Base-by-base conservation (phyloP, 2,329 filamentous ascomycete genomes). In the Oidium heveae region DNA sequence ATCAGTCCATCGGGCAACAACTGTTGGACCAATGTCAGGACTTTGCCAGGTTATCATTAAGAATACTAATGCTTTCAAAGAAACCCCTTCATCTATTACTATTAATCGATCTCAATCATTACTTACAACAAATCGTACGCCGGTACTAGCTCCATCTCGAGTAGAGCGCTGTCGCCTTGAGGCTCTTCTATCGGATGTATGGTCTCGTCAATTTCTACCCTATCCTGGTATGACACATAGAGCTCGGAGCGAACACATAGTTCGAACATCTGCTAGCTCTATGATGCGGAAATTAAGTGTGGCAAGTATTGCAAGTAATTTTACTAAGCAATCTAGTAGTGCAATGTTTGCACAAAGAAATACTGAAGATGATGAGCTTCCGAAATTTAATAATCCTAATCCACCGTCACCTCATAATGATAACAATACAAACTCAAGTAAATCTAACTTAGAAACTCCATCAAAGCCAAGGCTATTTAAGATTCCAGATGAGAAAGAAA, bases 271-370 rank as follows among this genome's bases (percentile, higher is more conserved):
- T n/a, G 84, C 87, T 13, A 86, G 85, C 37, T 84, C 84, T 0
- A 77, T 94, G 63, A 94, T 94, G 70, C 77, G 87, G 54, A 93
- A 88, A 65, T 74, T 95, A 58, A 94, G 85, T 66, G 81, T 86
- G 62, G 81, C 82, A 52, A 87, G 81, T 65, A 82, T 91, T 59
- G 75, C 84, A 15, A 82, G 76, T 59, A 82, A 82, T 51, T 88
- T 93, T 63, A 76, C 77, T 39, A 84, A 81, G 60, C 77, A 82
- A 56, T 83, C 84, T 0, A 58, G 61, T 15, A 66, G 64, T 46
- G 59, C 62, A 5, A 64, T 62, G 53, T 39, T 65, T 7, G 61
- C 62, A 16, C 60, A 57, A 54, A 58, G 56, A 13, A 53, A 56
- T 15, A 63, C 62, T 54, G 61, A 63, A 32, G 57, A 61, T 9